phyloP scores from a whole-genome alignment of 116 monocot genomes.

The Dioscorea cayenensis region DNA sequence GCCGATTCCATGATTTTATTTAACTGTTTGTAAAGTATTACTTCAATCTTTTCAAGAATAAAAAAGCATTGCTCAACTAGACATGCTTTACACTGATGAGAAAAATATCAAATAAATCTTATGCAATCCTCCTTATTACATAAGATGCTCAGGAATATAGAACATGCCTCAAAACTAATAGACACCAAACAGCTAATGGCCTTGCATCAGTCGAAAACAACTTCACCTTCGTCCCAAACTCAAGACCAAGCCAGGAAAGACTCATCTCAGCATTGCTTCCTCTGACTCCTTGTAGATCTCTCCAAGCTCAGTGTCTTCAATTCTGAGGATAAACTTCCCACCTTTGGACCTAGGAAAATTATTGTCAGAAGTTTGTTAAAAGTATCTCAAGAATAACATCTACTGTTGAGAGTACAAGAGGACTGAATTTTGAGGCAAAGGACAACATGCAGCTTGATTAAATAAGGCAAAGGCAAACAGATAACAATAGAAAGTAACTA shows the following conservation, averaged over 20 bases:
- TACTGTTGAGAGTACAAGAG: too few species aligned
- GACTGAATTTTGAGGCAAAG: too few species aligned
- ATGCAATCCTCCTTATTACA: too few species aligned
- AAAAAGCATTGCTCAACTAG: too few species aligned
- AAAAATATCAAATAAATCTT: too few species aligned
- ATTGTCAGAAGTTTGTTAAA: not conserved
- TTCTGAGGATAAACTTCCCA: conserved; percentile 82
- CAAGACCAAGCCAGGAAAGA: conserved; percentile 95
- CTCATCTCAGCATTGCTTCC: conserved; percentile 82
- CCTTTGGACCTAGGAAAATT: conserved; percentile 66
- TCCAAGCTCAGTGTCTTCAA: conserved; percentile 96
- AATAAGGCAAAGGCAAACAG: not conserved
- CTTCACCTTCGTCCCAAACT: conserved; percentile 96
- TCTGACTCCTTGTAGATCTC: conserved; percentile 94
- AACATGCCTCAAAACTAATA: too few species aligned
- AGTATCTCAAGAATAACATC: not conserved
- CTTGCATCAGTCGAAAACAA: not conserved
- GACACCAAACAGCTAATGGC: not conserved
- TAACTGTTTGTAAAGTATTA: too few species aligned
- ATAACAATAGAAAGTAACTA: not conserved
- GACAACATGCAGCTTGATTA: not conserved
- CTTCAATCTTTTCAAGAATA: too few species aligned
- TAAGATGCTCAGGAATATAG: too few species aligned
- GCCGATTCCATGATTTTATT: too few species aligned
- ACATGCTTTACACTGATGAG: too few species aligned